Base-by-base conservation (phyloP, 2,329 filamentous ascomycete species). In the Tolypocladium pustulatum region DNA sequence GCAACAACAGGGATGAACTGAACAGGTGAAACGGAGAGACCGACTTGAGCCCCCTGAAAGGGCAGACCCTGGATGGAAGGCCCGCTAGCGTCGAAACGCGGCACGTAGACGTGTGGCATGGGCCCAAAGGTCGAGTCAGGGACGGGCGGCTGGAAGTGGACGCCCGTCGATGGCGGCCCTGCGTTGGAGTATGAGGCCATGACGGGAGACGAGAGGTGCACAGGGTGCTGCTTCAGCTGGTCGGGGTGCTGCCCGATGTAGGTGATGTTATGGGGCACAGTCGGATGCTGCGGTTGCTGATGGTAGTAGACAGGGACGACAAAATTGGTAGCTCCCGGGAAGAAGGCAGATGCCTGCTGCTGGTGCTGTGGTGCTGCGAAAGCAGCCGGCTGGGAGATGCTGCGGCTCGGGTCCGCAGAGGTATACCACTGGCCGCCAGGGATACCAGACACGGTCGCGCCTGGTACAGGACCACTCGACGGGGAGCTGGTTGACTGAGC, bases 71-170 rank as follows among this genome's bases (percentile, higher is more conserved):
- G 27, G 36, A 32, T 22, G 20, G 30, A 30, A 25, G 12, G 10
- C n/a, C 55, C 55, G 25, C 30, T 56, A 27, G 65, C 68, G 64
- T 84, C 81, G 63, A 73, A 75, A 51, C 80, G 81, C 61, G 83
- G 82, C 57, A 80, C 71, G 63, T 84, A 85, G 25, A 76, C 75
- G 62, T 86, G 81, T 34, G 75, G 66, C 59, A 81, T 80, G 2
- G 81, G 77, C 4, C 83, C 83, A 66, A 78, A 75, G 51, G 78
- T 79, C 20, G 81, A 83, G 63, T 83, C 80, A 4, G 81, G 81
- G 20, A 83, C 80, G 34, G 80, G 82, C 1, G 83, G 83, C 65
- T 85, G 80, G 65, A 81, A 85, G 67, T 81, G 78, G 55, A 80
- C 67, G 57, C 78, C 78, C 54, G 66, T 66, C 36, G 72, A 68